Evolutionary conservation across 202 grass and related monocot species (phyloP).

Genomic region (Eragrostis tef): DNA sequence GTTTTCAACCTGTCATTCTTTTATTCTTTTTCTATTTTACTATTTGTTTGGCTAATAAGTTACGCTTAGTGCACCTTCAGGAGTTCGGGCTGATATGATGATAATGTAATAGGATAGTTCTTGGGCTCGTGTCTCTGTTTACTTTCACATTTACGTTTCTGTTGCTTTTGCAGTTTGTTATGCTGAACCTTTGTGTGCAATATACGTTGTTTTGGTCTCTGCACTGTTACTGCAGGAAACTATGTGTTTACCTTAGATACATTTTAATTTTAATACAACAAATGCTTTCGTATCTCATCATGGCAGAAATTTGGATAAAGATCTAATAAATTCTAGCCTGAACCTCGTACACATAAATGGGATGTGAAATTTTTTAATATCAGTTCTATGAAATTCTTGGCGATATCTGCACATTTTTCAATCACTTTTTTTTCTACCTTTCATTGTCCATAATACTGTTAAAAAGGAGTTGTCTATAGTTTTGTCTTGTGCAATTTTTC

Average conservation of each 20-base stretch:
- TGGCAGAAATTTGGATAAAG: slow-evolving; percentile 8
- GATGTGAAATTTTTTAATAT: not conserved
- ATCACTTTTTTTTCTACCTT: slow-evolving; percentile 3
- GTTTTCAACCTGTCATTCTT: not conserved
- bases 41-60: not conserved
- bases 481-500: slow-evolving; percentile 20
- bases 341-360: slow-evolving; percentile 24
- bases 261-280: not conserved
- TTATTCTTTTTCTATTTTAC: not conserved
- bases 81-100: not conserved
- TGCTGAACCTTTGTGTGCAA: not conserved
- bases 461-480: not conserved
- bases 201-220: not conserved
- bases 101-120: not conserved
- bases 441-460: not conserved
- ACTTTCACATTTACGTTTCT: slow-evolving; percentile 7
- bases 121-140: no score
- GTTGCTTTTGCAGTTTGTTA: not conserved
- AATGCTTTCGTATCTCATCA: not conserved
- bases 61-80: not conserved
- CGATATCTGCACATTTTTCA: slow-evolving; percentile 14
- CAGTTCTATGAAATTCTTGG: not conserved
- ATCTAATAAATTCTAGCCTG: not conserved
- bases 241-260: not conserved
- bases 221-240: not conserved